A percentile compares a stretch with the other conserved stretches of the same genome.
These are phyloP conservation scores for Pythium folliculosum DNA, from an alignment of 352 stramenopile genomes.

Conservation along the genomic window DNA sequence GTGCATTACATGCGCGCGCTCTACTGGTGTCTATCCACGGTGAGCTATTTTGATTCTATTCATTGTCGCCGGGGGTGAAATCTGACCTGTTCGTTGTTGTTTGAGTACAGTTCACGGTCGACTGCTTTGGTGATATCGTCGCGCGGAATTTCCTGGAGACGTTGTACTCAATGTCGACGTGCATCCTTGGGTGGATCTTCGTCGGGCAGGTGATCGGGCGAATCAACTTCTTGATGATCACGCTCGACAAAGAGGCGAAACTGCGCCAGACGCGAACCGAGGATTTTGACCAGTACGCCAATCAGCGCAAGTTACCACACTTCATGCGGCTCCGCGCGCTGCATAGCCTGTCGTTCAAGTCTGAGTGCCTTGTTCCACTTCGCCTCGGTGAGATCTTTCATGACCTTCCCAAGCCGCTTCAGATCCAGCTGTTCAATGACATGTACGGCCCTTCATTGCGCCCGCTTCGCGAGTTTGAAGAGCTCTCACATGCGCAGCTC, in stretches of 20 bases:
- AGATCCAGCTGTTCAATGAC: constrained; percentile 46
- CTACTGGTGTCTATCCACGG: constrained; percentile 75
- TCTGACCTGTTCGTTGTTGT: background rate
- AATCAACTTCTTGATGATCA: constrained; percentile 73
- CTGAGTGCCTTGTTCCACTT: constrained; percentile 48
- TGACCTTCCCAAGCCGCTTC: constrained; percentile 45
- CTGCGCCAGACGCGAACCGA: constrained; percentile 51
- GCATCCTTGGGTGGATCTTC: constrained; percentile 76
- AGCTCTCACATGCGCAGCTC: constrained; percentile 44
- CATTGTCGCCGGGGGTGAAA: background rate
- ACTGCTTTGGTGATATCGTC: constrained; percentile 74
- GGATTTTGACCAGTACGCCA: constrained; percentile 74
- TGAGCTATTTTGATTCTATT: constrained; percentile 20
- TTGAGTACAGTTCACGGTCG: constrained; percentile 62
- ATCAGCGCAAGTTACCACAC: constrained; percentile 46
- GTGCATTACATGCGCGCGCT: constrained; percentile 78
- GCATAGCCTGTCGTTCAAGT: constrained; percentile 58
- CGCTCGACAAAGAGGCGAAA: constrained; percentile 59
- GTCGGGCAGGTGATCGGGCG: constrained; percentile 71
- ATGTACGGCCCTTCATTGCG: constrained; percentile 49
- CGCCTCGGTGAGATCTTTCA: constrained; percentile 40
- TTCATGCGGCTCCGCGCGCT: constrained; percentile 44
- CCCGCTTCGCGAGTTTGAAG: constrained; percentile 38
- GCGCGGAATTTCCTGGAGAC: constrained; percentile 66
- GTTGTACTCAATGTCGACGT: constrained; percentile 59